A percentile compares a stretch with the other conserved stretches of the same genome.
These are phyloP conservation scores for Aspergillus intermedius DNA, from an alignment of 2,329 filamentous ascomycete species.

Conservation along the genomic window DNA sequence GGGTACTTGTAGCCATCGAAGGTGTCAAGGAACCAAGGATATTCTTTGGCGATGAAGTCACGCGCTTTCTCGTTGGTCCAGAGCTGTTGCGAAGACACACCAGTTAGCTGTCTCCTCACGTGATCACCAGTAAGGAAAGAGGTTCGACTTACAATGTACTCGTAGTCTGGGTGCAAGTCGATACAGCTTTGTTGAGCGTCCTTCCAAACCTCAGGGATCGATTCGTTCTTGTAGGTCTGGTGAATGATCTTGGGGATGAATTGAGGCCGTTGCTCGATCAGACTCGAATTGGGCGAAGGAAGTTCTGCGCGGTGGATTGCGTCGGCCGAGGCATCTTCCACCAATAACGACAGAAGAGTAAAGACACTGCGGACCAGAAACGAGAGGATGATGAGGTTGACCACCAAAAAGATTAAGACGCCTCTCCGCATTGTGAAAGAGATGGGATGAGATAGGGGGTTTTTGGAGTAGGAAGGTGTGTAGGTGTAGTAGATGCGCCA, in stretches of 20 bases:
- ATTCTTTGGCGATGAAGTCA: slow-evolving; percentile 66
- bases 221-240: slow-evolving; percentile 67
- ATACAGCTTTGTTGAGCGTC: slow-evolving; percentile 60
- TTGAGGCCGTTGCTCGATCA: slow-evolving; percentile 51
- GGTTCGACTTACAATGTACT: slow-evolving; percentile 58
- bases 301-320: slow-evolving; percentile 62
- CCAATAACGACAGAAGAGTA: slow-evolving; percentile 63
- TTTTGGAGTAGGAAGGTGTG: background rate
- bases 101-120: slow-evolving; percentile 12
- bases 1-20: slow-evolving; percentile 68
- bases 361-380: slow-evolving; percentile 62
- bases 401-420: slow-evolving; percentile 57
- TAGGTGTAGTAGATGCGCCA: background rate
- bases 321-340: slow-evolving; percentile 61
- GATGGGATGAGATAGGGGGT: background rate
- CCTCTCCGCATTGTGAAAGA: slow-evolving; percentile 51
- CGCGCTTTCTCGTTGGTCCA: slow-evolving; percentile 68
- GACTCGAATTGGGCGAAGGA: slow-evolving; percentile 56
- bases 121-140: background rate
- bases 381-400: slow-evolving; percentile 57
- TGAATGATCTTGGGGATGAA: slow-evolving; percentile 72
- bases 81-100: slow-evolving; percentile 43
- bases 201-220: slow-evolving; percentile 61
- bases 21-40: slow-evolving; percentile 69
- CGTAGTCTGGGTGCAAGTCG: slow-evolving; percentile 62